These are phyloP conservation scores for Ceratocystis papillata DNA, from an alignment of 2,329 filamentous ascomycete genomes.

Conservation along the genomic window DNA sequence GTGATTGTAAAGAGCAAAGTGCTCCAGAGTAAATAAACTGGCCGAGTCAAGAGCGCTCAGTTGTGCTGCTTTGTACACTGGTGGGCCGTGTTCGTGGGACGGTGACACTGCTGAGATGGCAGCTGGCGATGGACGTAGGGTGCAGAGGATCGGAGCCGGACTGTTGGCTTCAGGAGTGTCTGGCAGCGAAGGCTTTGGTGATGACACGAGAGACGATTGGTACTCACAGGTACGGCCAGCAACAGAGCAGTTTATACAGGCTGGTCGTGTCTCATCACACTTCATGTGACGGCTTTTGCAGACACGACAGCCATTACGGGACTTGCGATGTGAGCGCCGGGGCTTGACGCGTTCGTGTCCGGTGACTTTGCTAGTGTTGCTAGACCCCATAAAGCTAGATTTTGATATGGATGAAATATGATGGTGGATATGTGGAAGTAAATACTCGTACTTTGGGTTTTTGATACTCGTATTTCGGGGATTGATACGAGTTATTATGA, in stretches of 20 bases:
- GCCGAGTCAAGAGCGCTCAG: constrained; percentile 4
- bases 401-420: background rate
- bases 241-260: constrained; percentile 35
- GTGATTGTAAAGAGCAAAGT: constrained; percentile 34
- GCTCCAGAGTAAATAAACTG: constrained; percentile 32
- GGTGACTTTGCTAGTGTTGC: background rate
- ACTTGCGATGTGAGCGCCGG: constrained; percentile 28
- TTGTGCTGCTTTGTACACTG: background rate
- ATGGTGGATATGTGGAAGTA: background rate
- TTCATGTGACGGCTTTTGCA: constrained; percentile 36
- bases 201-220: constrained; percentile 21
- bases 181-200: background rate
- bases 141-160: background rate
- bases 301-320: constrained; percentile 34
- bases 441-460: background rate
- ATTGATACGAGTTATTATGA: too few species aligned
- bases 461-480: background rate
- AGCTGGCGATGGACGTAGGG: background rate
- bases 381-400: background rate
- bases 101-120: background rate
- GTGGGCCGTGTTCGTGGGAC: background rate
- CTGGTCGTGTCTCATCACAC: constrained; percentile 36
- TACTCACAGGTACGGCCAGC: constrained; percentile 33
- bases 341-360: background rate
- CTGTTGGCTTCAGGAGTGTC: background rate